Evolutionary conservation across 139 green algal species (phyloP), one percentile per base, ranked within the genome.

Genomic region (Coelastrella sp.): DNA sequence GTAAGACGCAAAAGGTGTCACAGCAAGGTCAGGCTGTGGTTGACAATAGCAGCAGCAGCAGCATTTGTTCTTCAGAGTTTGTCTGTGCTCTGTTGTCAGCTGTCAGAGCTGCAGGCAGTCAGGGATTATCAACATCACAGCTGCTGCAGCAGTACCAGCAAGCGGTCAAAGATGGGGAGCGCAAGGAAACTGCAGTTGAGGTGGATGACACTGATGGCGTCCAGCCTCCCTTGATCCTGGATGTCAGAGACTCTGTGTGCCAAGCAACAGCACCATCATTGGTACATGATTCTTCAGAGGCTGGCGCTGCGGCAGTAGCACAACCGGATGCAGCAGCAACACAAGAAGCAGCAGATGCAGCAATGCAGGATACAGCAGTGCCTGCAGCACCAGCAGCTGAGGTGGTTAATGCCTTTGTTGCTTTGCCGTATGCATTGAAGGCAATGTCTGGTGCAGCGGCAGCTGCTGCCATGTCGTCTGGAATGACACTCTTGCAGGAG

Each of bases 121-220:
- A 57, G 2, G 75, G 75, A 19, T 30, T 48, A 23, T 45, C 35
- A 15, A 23, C 43, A 5, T 21, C 6, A 21, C 8, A 69, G 8
- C 51, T 71, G 53, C 53, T 40, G 53, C 35, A 69, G n/a, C 75
- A 82, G 40, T 40, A 9, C 19, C 53, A 64, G 21, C 53, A 64
- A 27, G 53, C 53, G 30, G 17, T 2, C 7, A 27, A 1, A 64
- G 45, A 13, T 57, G 45, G 11, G 11, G 45, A 57, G 11, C 11
- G 15, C 11, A 17, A n/a, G 35, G 69, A 17, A 59, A 21, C 23
- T 62, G 40, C 5, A 37, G 69, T 25, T n/a, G n/a, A n/a, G n/a
- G n/a, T n/a, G n/a, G n/a, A n/a, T n/a, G n/a, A n/a, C n/a, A n/a
- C n/a, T n/a, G n/a, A n/a, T n/a, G n/a, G n/a, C n/a, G n/a, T n/a